A percentile compares a stretch with the other conserved stretches of the same genome.
phyloP scores from a whole-genome alignment of 2,329 filamentous ascomycete genomes.

The Curvularia eragrostidis region DNA sequence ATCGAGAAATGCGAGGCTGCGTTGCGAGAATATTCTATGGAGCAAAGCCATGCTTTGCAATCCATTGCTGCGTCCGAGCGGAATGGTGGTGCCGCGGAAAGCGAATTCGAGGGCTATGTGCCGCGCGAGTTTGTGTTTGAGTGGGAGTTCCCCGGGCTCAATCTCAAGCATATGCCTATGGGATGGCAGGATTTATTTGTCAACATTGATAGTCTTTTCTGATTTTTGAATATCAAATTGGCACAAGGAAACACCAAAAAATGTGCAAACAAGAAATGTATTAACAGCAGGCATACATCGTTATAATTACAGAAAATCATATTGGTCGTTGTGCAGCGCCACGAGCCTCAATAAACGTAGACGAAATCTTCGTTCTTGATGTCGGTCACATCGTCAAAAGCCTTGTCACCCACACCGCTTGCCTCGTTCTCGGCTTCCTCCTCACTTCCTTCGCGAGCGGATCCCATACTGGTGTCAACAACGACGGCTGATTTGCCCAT shows the following conservation, averaged over 20 bases:
- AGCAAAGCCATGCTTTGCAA: conserved; percentile 18
- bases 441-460: conserved; percentile 52
- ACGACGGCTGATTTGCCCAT: conserved; percentile 67
- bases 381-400: conserved; percentile 67
- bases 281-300: not conserved
- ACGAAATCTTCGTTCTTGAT: conserved; percentile 69
- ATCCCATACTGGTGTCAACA: conserved; percentile 66
- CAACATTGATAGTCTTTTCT: conserved; percentile 50
- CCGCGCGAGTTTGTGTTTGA: conserved; percentile 64
- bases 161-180: conserved; percentile 58
- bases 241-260: not conserved
- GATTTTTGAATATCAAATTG: not conserved
- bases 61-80: conserved; percentile 7
- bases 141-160: conserved; percentile 64
- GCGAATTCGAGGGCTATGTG: conserved; percentile 61
- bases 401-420: conserved; percentile 53
- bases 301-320: not conserved
- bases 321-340: not conserved
- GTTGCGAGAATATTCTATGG: conserved; percentile 46
- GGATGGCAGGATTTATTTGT: conserved; percentile 58
- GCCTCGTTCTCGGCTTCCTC: conserved; percentile 36
- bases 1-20: conserved; percentile 60
- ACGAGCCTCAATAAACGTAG: conserved; percentile 55
- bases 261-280: not conserved
- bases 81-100: conserved; percentile 46